Percentiles rank a stretch among this genome's conserved stretches.
Evolutionary conservation across 2,329 filamentous ascomycete genomes (phyloP).

Genomic region (Claviceps fusiformis): DNA sequence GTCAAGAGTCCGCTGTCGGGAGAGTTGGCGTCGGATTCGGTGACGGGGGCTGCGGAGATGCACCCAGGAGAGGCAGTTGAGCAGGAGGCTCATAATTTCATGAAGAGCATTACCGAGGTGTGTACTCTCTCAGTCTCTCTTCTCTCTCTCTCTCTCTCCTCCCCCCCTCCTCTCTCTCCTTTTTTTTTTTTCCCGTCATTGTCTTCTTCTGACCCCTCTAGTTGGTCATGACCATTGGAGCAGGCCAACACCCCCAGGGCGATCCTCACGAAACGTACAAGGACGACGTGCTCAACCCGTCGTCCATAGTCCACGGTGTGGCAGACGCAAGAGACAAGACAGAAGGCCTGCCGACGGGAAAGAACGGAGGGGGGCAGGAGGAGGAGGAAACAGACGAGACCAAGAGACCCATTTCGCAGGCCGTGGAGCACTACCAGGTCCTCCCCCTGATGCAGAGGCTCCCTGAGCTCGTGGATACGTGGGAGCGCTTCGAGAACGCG

Average conservation of each 20-base stretch:
- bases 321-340: neutral
- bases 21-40: conserved; percentile 62
- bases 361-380: too few relatives aligned
- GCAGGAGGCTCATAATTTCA: conserved; percentile 68
- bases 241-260: neutral
- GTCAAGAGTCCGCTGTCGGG: conserved; percentile 66
- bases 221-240: neutral
- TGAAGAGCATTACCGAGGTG: conserved; percentile 47
- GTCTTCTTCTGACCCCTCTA: neutral
- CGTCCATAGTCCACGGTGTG: neutral
- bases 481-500: neutral
- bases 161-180: neutral
- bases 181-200: neutral
- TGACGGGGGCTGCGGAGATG: conserved; percentile 71
- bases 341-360: neutral
- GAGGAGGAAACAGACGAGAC: neutral
- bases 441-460: neutral
- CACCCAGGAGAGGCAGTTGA: conserved; percentile 75
- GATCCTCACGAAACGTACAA: neutral
- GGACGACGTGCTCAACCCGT: neutral
- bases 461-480: neutral
- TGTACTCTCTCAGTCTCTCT: conserved; percentile 21
- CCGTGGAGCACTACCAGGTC: neutral
- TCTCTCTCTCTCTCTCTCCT: too few relatives aligned
- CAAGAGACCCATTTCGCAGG: neutral